Conservation (phyloP, 441 rosid species). For the Metrosideros polymorpha region DNA sequence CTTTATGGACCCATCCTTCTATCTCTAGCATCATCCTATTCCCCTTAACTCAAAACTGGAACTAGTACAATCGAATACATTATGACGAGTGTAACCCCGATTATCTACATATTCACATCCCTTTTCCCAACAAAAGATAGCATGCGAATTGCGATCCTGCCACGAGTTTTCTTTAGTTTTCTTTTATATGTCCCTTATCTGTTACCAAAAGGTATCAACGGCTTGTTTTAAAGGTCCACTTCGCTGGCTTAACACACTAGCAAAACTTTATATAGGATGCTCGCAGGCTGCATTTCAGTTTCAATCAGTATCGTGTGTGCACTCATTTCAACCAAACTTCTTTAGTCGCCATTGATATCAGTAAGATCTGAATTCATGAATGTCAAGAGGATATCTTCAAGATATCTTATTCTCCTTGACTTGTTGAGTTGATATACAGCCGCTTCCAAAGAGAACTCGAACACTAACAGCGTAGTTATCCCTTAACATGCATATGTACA, state of each 20-base stretch:
- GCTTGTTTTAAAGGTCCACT: not conserved
- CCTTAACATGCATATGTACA: too few species aligned
- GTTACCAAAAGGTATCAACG: not conserved
- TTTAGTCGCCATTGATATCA: not conserved
- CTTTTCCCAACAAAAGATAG: not conserved
- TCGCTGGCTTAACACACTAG: not conserved
- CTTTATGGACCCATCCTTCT: not conserved
- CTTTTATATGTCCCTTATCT: not conserved
- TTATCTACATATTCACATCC: not conserved
- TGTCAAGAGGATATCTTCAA: not conserved
- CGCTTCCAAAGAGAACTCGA: not conserved
- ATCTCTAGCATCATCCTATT: not conserved
- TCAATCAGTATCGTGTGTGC: not conserved
- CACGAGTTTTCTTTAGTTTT: not conserved
- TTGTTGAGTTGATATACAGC: not conserved
- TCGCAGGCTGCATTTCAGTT: not conserved
- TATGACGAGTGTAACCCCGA: not conserved
- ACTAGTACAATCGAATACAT: not conserved
- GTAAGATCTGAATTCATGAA: not conserved
- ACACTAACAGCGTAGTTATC: too few species aligned
- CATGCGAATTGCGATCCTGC: not conserved
- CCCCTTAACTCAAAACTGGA: not conserved
- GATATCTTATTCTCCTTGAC: not conserved
- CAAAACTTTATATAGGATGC: not conserved
- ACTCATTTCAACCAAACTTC: not conserved